Evolutionary conservation across 208 protist species (phyloP).

Genomic region (Angomonas deanei): DNA sequence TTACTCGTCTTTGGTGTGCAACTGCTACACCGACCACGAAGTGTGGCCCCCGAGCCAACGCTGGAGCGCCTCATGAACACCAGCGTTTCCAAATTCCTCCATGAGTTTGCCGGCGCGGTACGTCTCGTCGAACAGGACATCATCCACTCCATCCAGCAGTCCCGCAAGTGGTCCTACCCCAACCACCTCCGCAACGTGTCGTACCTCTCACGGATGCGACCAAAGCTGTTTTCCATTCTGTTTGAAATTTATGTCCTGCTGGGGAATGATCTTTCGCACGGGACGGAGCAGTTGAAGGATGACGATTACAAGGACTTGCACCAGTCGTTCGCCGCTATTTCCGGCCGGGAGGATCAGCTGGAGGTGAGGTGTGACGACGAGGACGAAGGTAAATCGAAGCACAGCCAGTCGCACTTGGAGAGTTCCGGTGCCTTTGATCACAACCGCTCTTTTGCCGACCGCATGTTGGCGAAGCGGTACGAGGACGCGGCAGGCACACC

Average conservation of each 20-base stretch:
- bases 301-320: conserved; percentile 21
- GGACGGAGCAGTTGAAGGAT: conserved; percentile 11
- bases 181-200: conserved; percentile 16
- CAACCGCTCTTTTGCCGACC: conserved; percentile 24
- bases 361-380: conserved; percentile 2
- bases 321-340: background rate
- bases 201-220: conserved; percentile 23
- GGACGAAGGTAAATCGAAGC: background rate
- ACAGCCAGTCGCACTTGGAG: background rate
- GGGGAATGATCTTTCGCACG: conserved; percentile 8
- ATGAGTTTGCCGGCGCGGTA: conserved; percentile 15
- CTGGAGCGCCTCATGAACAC: conserved; percentile 10
- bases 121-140: conserved; percentile 27
- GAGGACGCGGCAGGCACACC: background rate
- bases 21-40: conserved; percentile 25
- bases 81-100: conserved; percentile 20
- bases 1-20: conserved; percentile 30
- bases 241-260: conserved; percentile 23
- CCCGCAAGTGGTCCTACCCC: conserved; percentile 26
- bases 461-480: conserved; percentile 15
- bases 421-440: background rate
- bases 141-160: conserved; percentile 27
- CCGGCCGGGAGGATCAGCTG: background rate
- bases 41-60: background rate
- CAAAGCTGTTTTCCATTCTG: conserved; percentile 17